These are phyloP conservation scores for Xylariaceae sp. DNA, from an alignment of 2,329 filamentous ascomycete genomes.

Conservation along the genomic window DNA sequence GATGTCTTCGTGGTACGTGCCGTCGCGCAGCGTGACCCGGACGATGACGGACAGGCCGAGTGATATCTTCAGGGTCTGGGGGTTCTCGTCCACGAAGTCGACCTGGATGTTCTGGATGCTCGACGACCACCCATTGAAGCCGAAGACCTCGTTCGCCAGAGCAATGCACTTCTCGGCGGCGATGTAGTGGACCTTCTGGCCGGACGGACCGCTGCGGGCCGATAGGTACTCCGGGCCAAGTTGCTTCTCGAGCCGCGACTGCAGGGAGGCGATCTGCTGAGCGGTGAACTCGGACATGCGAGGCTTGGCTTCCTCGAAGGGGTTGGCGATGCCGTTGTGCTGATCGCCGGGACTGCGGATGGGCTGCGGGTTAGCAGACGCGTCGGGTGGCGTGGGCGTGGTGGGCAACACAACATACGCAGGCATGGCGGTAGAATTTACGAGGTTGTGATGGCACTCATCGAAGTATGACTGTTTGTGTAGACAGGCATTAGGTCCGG, in stretches of 20 bases:
- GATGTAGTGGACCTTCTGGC: constrained; percentile 84
- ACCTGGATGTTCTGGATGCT: constrained; percentile 92
- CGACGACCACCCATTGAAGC: constrained; percentile 64
- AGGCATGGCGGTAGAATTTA: constrained; percentile 16
- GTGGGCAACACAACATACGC: constrained; percentile 21
- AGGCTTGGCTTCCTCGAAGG: constrained; percentile 66
- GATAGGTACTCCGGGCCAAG: constrained; percentile 96
- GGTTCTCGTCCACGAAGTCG: constrained; percentile 87
- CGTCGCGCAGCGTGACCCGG: constrained; percentile 81
- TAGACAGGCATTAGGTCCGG: no score
- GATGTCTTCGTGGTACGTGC: constrained; percentile 95
- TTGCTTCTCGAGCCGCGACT: constrained; percentile 82
- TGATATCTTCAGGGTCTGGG: constrained; percentile 68
- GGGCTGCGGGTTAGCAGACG: constrained; percentile 12
- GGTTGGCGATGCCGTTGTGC: constrained; percentile 60
- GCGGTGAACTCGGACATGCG: constrained; percentile 77
- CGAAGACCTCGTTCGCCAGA: constrained; percentile 31
- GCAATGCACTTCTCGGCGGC: constrained; percentile 96
- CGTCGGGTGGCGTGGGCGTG: constrained; percentile 4
- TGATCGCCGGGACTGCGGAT: constrained; percentile 59
- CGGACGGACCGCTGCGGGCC: constrained; percentile 71
- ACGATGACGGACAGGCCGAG: constrained; percentile 86
- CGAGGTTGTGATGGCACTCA: constrained; percentile 1
- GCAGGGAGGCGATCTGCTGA: constrained; percentile 81
- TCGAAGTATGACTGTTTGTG: no score